A percentile compares a stretch with the other conserved stretches of the same genome.
phyloP scores from a whole-genome alignment of 129 eudicot genomes.

The sunflower (Helianthus annuus) region HanXRQr2.0-SUNRISE NC_035435.2:156175172-156175671 shows the following conservation, averaged over 20 bases:
- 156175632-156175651: not conserved
- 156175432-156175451: not conserved
- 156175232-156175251: too few relatives aligned
- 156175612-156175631: constrained; percentile 1
- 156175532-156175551: not conserved
- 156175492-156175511: not conserved
- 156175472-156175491: not conserved
- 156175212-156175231: too few relatives aligned
- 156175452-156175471: not conserved
- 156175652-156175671: not conserved
- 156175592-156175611: not conserved
- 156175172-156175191: too few relatives aligned
- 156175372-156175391: too few relatives aligned
- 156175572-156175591: not conserved
- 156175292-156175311: too few relatives aligned
- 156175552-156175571: not conserved
- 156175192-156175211: too few relatives aligned
- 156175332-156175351: too few relatives aligned
- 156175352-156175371: too few relatives aligned
- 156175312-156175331: too few relatives aligned
- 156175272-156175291: too few relatives aligned
- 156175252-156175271: too few relatives aligned
- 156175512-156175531: not conserved
- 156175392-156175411: too few relatives aligned
- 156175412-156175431: not conserved